Base-by-base conservation (phyloP, 371 early-diverging fungal species). In the Syncephalastrum contaminatum region DNA sequence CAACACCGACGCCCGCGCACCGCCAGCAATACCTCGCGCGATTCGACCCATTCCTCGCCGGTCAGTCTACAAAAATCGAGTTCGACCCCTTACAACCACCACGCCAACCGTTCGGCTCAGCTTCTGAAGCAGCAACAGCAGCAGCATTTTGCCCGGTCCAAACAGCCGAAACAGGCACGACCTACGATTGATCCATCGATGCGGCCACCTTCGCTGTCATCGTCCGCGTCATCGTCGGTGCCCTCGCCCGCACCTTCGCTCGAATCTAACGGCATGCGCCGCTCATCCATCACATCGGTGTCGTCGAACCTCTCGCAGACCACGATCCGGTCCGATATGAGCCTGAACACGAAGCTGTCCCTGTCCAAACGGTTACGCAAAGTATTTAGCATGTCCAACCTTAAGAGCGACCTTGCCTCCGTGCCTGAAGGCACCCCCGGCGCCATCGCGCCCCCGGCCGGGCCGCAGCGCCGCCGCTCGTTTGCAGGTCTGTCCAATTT, bases 161-260 rank as follows among this genome's bases (percentile, higher is more conserved):
- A 60, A 73, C 8, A 80, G 77, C 53, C 53, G 79, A 51, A 67
- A 77, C 41, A 69, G 86, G 47, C 67, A 64, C 25, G 73, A 81
- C 15, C 81, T 66, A 15, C 69, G 71, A 14, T 71, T 74, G 19
- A 75, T 79, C 5, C 60, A 66, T 12, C 73, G 12, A 48, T 73
- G 36, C 36, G 36, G 10, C 36, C 36, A 10, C 36, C 19, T 63
- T 87, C 50, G 81, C 89, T 19, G 62, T 79, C 2, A 50, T 65
- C 43, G 64, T 84, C 55, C 66, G 73, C 64, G 60, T 73, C 52
- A 40, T 73, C 21, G 62, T 85, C 48, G 78, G 77, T 5, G 73
- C 78, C 15, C 58, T 86, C 47, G 88, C 92, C 2, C 63, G 89
- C 58, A 72, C 81, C 57, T 73, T 93, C 18, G 87, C 91, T 14